Conservation (phyloP, 441 rosid genomes). For the Sinapis alba region DNA sequence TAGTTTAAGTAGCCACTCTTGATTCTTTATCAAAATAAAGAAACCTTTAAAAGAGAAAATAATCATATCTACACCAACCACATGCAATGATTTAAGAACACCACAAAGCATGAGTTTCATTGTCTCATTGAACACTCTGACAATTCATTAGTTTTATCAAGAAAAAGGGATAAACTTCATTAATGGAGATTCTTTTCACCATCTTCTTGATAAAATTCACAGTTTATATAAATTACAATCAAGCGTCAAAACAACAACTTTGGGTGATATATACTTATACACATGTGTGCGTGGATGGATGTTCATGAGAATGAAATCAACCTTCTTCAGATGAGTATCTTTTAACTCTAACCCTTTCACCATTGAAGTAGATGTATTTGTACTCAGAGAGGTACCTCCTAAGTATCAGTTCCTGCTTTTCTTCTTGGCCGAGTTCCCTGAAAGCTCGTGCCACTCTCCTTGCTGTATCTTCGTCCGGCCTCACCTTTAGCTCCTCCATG, state of each 20-base stretch:
- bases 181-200: conserved; percentile 16
- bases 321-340: conserved; percentile 47
- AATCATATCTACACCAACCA: conserved; percentile 29
- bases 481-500: conserved; percentile 85
- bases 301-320: conserved; percentile 16
- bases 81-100: conserved; percentile 25
- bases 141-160: neutral
- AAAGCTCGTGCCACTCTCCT: conserved; percentile 70
- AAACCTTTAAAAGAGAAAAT: neutral
- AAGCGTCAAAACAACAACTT: conserved; percentile 11
- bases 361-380: conserved; percentile 81
- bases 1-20: conserved; percentile 29
- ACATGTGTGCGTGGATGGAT: too few species aligned
- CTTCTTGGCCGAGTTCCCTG: conserved; percentile 59
- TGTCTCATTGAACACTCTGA: conserved; percentile 25
- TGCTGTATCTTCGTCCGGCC: conserved; percentile 76
- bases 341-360: conserved; percentile 76
- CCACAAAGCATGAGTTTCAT: conserved; percentile 22
- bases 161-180: neutral
- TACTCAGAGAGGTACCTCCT: conserved; percentile 57
- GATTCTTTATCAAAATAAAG: conserved; percentile 18
- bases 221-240: neutral
- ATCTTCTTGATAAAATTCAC: conserved; percentile 3
- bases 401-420: conserved; percentile 56
- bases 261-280: conserved; percentile 8